Evolutionary conservation across 768 basidiomycete genomes (phyloP).

Genomic region (Russula abietina): DNA sequence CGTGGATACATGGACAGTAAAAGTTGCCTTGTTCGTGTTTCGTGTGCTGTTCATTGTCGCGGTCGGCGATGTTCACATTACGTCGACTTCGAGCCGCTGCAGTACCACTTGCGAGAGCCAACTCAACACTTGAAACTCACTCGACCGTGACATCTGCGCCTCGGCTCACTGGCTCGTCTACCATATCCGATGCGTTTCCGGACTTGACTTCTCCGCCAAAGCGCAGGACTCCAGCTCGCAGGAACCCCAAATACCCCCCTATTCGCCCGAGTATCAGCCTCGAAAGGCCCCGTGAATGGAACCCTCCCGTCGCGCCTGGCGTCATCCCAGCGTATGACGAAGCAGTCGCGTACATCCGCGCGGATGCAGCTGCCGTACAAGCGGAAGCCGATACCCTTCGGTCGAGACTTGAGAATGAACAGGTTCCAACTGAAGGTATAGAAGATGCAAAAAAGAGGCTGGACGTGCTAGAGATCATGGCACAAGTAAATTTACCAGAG

Average conservation of each 20-base stretch:
- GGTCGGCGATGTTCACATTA: constrained; percentile 18
- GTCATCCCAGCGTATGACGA: constrained; percentile 79
- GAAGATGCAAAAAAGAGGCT: constrained; percentile 38
- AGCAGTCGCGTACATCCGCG: constrained; percentile 63
- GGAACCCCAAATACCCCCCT: constrained; percentile 25
- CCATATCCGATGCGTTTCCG: background rate
- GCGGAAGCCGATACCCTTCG: constrained; percentile 39
- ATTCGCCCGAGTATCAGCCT: constrained; percentile 49
- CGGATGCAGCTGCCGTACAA: constrained; percentile 51
- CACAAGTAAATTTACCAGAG: constrained; percentile 77
- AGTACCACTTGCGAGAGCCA: constrained; percentile 16
- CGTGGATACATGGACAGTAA: background rate
- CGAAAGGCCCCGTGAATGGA: constrained; percentile 55
- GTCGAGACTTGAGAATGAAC: constrained; percentile 23
- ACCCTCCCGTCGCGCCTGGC: constrained; percentile 52
- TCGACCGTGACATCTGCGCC: constrained; percentile 1
- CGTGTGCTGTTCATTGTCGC: background rate
- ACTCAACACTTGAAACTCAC: constrained; percentile 15
- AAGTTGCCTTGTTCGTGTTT: too few relatives aligned
- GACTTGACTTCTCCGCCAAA: background rate
- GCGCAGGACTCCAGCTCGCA: constrained; percentile 12
- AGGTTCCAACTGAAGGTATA: constrained; percentile 20
- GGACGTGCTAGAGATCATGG: constrained; percentile 67
- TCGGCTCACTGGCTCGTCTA: background rate
- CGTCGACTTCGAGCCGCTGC: constrained; percentile 11